Evolutionary conservation across 1,284 basidiomycete species (phyloP), one percentile per base, ranked within the genome.

Genomic region (Psilocybe mexicana): DNA sequence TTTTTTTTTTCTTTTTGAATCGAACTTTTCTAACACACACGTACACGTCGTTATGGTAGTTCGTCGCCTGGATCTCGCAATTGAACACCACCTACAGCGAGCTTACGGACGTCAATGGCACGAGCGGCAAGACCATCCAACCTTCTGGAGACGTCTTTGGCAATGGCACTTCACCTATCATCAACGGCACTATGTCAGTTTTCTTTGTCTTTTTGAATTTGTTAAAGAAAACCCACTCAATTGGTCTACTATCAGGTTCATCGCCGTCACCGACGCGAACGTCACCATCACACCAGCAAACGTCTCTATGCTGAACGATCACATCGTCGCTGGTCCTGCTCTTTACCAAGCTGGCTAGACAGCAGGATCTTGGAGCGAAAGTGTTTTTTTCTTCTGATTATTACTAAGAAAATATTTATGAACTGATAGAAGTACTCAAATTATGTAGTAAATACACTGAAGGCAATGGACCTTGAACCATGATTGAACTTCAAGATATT

Each of bases 71-170:
- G 79, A 79, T 87, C 46, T 79, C 76, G 26, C 85, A 88, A 68
- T 69, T 86, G 53, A 88, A 88, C 75, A 78, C 78, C n/a, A 88
- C 86, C 12, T 88, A 82, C 72, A 82, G 82, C 4, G 75, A 77
- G 0, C 70, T 84, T 24, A 71, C 74, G 36, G 76, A 79, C 48
- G 66, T 82, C 52, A 78, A 72, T 53, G 72, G 69, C 12, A 76
- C 76, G 60, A 73, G 71, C 24, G 84, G 77, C 0, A 72, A 68
- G 8, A 84, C 82, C 7, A 67, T 70, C 40, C 84, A 87, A 64
- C 84, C 84, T 3, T 75, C 70, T 46, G 78, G 75, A 2, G 64
- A 62, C 10, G 75, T 85, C 26, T 86, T 76, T 65, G 73, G 74
- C 4, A 59, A 73, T 40, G 59, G 66, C 53, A 73, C 72, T 2